Percentiles rank a stretch among this genome's conserved stretches.
Evolutionary conservation across 2,329 filamentous ascomycete genomes (phyloP).

Genomic region (Penicillium sp.): DNA sequence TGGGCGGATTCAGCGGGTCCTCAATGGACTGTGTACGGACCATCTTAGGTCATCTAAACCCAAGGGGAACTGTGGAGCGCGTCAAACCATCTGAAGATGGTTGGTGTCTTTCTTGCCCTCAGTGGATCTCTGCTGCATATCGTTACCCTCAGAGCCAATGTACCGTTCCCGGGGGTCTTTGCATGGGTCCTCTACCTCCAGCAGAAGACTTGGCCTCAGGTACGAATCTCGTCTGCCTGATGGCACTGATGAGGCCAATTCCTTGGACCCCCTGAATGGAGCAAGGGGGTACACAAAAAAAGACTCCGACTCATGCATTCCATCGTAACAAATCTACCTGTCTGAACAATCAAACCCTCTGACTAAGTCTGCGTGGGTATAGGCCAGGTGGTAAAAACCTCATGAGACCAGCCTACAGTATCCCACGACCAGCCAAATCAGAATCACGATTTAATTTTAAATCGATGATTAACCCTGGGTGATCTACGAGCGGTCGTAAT

Average conservation of each 20-base stretch:
- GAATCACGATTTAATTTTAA: neutral
- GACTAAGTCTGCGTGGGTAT: neutral
- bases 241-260: neutral
- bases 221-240: slow-evolving; percentile 7
- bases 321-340: neutral
- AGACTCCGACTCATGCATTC: neutral
- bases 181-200: neutral
- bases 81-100: neutral
- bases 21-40: slow-evolving; percentile 2
- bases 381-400: neutral
- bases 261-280: slow-evolving; percentile 3
- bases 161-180: neutral
- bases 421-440: neutral
- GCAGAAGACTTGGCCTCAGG: neutral
- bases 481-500: slow-evolving; percentile 10
- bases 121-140: slow-evolving; percentile 2
- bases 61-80: slow-evolving; percentile 16
- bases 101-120: neutral
- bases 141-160: neutral
- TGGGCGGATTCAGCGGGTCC: slow-evolving; percentile 16
- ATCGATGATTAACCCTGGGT: neutral
- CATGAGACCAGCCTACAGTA: neutral
- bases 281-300: slow-evolving; percentile 1
- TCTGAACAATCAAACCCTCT: neutral
- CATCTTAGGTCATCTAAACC: slow-evolving; percentile 6